phyloP scores from a whole-genome alignment of 805 yeast species.

The Pichia scutulata region DNA sequence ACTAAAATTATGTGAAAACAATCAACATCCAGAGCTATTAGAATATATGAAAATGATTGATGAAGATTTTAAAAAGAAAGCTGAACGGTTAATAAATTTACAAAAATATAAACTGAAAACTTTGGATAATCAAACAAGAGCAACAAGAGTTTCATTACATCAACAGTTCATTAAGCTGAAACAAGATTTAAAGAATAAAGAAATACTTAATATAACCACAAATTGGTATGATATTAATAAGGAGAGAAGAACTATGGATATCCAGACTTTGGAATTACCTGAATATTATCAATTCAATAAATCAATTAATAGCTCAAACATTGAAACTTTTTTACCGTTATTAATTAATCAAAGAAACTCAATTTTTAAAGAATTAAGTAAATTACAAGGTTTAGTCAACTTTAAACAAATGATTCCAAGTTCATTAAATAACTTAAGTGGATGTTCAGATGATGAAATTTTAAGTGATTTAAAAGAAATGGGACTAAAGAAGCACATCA shows the following conservation, averaged over 20 bases:
- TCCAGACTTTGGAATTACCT: conserved; percentile 46
- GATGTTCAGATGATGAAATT: conserved; percentile 66
- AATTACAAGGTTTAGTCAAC: conserved; percentile 56
- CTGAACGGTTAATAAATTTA: conserved; percentile 30
- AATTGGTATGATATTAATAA: conserved; percentile 88
- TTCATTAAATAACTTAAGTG: conserved; percentile 58
- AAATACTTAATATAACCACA: conserved; percentile 68
- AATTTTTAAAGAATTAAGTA: conserved; percentile 60
- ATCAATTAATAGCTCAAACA: conserved; percentile 19
- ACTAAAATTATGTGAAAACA: conserved; percentile 76
- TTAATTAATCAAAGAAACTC: conserved; percentile 63
- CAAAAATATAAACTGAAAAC: conserved; percentile 66
- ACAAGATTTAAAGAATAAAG: conserved; percentile 55
- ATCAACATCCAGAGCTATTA: conserved; percentile 86
- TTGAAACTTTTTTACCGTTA: conserved; percentile 27
- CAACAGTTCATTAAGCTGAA: conserved; percentile 69
- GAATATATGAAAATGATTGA: conserved; percentile 65
- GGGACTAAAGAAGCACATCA: conserved; percentile 30
- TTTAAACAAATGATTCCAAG: conserved; percentile 60
- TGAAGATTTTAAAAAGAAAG: conserved; percentile 62
- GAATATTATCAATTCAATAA: conserved; percentile 31
- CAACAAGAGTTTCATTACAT: conserved; percentile 71
- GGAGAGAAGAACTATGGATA: conserved; percentile 79
- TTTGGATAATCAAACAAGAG: conserved; percentile 73
- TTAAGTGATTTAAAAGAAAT: conserved; percentile 63